Evolutionary conservation across 2,329 filamentous ascomycete species (phyloP), one percentile per base, ranked within the genome.

Genomic region (Rhexocercosporidium sp.): DNA sequence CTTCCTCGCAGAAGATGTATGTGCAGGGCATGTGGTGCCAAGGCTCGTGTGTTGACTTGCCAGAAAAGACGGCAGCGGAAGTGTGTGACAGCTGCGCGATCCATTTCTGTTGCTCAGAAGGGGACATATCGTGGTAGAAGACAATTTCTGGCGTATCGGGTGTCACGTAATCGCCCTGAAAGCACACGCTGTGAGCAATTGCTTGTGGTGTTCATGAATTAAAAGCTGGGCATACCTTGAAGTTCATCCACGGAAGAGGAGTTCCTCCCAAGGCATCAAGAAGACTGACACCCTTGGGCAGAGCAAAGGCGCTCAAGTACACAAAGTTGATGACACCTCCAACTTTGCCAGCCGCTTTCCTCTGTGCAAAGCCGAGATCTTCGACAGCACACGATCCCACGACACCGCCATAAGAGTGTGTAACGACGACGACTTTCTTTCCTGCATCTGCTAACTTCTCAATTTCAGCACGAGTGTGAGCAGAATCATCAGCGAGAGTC

Each of bases 371-470:
- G 16, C 56, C 61, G 1, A 71, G 46, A 22, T 56, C 68, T 11
- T 65, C 47, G 1, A 65, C 61, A 11, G 68, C 66, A 14, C 34
- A 49, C 14, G 59, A 57, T 1, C 71, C 75, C 1, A 78, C 68
- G 0, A 79, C 73, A 5, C 79, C 79, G 8, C 77, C 75, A 73
- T 79, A 81, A n/a, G 77, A 79, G 53, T 82, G 80, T 5, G 75
- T 70, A 12, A 80, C 64, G 3, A 81, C 70, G 1, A 81, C 65
- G 11, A 81, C 75, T 20, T 81, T 76, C 16, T 79, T 78, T 1
- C 75, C 75, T 3, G 47, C 71, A 44, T 79, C 77, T 20, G 80
- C 80, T 3, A 81, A 76, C 11, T 70, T 62, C 34, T 65, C 59
- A 39, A 62, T 62, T 14, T 29, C 59, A n/a, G 44, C 41, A 11